Evolutionary conservation across 176 grass and related monocot genomes (phyloP), one percentile per base, ranked within the genome.

Genomic region (Lolium perenne): DNA sequence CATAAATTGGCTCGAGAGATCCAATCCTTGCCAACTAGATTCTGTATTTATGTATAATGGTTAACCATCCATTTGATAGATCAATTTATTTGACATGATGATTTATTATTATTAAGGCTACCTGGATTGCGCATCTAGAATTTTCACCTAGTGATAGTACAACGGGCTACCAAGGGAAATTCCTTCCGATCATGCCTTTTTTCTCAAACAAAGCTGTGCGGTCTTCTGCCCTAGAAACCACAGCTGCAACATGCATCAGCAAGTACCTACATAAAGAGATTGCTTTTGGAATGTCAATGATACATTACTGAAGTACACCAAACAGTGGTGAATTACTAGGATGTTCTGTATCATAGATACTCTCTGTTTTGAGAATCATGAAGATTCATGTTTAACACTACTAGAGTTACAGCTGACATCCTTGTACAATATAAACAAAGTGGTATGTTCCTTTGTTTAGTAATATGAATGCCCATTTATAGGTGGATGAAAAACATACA

Each of bases 401-500:
- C n/a, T 71, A 15, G 12, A 76, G 40, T 60, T 88, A 29, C 17
- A n/a, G 29, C 23, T 85, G 45, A 75, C 17, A 41, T 76, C 38
- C 25, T 67, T 72, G 62, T 72, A 72, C 47, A 18, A 16, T 56
- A 48, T 63, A 56, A 69, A 53, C 41, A 63, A 80, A 84, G 0
- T 38, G 10, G 25, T 77, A 54, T 67, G 13, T 38, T 75, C 6
- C 38, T 51, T 53, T 71, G 79, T 38, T 86, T 56, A 43, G 50
- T 74, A 48, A 75, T 54, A 53, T 66, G 45, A 74, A 64, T 76
- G 72, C 71, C 50, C 82, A 59, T 91, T 22, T 92, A 75, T 70
- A 95, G 95, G 88, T 92, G 58, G 82, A 90, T 59, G 89, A 92
- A 82, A 87, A 84, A 25, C 86, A 89, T 41, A 74, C 83, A 54